A percentile compares a stretch with the other conserved stretches of the same genome.
Evolutionary conservation across 768 basidiomycete species (phyloP).

Genomic region (Tubosaeta brunneosetosa): DNA sequence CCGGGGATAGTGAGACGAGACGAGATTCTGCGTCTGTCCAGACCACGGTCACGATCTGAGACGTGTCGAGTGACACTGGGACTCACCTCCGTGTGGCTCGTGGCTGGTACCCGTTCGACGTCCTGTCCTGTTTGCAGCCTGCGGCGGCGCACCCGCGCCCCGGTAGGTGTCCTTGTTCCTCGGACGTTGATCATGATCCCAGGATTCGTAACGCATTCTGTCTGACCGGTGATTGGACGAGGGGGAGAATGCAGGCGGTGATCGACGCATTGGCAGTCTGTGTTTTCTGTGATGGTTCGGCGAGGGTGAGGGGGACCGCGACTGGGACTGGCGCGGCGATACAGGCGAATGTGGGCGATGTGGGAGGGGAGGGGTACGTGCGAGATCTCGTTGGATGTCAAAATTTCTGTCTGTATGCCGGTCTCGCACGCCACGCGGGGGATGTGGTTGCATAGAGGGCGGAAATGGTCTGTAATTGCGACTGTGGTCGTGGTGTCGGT

Average conservation of each 20-base stretch:
- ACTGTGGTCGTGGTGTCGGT: conserved; percentile 17
- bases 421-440: conserved; percentile 19
- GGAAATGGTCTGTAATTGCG: conserved; percentile 18
- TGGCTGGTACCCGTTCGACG: conserved; percentile 4
- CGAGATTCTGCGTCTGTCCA: conserved; percentile 16
- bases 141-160: conserved; percentile 7
- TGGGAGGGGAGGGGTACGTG: conserved; percentile 19
- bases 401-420: conserved; percentile 22
- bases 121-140: conserved; percentile 4
- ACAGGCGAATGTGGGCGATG: conserved; percentile 18
- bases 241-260: conserved; percentile 38
- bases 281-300: conserved; percentile 31
- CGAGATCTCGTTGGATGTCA: conserved; percentile 18
- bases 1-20: conserved; percentile 20
- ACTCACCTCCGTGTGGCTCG: conserved; percentile 12
- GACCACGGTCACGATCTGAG: conserved; percentile 1
- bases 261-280: conserved; percentile 35
- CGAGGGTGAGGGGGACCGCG: conserved; percentile 38
- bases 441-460: conserved; percentile 4
- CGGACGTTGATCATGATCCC: conserved; percentile 33
- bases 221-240: conserved; percentile 33
- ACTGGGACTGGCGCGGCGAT: conserved; percentile 26
- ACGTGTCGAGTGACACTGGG: background rate
- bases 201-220: conserved; percentile 31
- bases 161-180: conserved; percentile 26